Evolutionary conservation across 345 rosid species (phyloP), one percentile per base, ranked within the genome.

Genomic region (Sisymbrium irio): DNA sequence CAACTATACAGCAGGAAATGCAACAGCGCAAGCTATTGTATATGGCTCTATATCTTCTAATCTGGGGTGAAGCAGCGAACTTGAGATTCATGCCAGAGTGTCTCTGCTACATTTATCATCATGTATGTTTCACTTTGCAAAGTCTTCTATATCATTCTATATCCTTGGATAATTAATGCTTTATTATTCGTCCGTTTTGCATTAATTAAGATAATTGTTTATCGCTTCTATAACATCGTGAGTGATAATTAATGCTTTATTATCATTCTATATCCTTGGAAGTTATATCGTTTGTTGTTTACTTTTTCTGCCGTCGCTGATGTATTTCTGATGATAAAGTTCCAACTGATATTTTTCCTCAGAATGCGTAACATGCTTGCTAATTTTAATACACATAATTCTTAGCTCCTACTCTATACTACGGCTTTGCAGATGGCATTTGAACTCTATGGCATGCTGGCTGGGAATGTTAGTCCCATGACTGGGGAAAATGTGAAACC

Each of bases 51-150:
- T 96, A 89, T 85, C 98, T 96, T 78, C 83, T 96, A 67, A 96
- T 96, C 61, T 96, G 99, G 99, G 99, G 99, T 53, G 99, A 96
- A 83, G 97, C 99, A 72, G 98, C 99, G 8, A 96, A 96, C 82
- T 82, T 92, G 82, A 86, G 98, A 84, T 96, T 90, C 84, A 92
- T 96, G 98, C 99, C 99, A 8, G 99, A 96, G 82, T 96, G 99
- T 81, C 87, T 96, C 69, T 96, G 98, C 85, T 96, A 92, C 77
- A 92, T 96, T 69, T 92, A 96, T 80, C 99, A 96, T 81, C 98
- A 92, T 83, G 99, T 96, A 92, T 65, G 93, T 76, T 50, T 71
- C n/a, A 32, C 5, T 13, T 45, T 51, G 39, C 15, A 53, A 32
- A 59, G 46, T 65, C 15, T 62, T 32, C 67, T 63, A 18, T 47